Conservation (phyloP, 371 early-diverging fungal genomes). For the Blakeslea trispora region DNA sequence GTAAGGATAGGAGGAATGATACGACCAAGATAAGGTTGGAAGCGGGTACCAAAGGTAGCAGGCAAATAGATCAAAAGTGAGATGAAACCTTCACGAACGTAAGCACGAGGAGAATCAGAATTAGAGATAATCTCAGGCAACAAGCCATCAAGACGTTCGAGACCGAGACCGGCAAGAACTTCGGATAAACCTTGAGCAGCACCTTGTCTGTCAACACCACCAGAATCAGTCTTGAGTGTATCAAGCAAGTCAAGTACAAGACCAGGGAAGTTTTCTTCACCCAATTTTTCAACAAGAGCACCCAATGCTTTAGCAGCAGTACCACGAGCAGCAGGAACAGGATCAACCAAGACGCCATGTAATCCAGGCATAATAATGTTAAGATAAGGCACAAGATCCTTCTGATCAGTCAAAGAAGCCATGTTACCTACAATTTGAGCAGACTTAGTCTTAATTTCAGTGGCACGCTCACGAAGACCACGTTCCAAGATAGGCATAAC, state of each 20-base stretch:
- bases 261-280: constrained; percentile 92
- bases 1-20: constrained; percentile 87
- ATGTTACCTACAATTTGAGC: constrained; percentile 98
- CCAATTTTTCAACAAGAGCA: constrained; percentile 86
- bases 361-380: constrained; percentile 82
- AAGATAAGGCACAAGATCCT: constrained; percentile 90
- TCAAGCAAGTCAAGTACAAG: constrained; percentile 83
- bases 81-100: constrained; percentile 96
- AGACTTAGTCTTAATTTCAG: constrained; percentile 90
- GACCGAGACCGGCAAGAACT: constrained; percentile 88
- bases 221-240: constrained; percentile 84
- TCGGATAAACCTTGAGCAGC: constrained; percentile 97
- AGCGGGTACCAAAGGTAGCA: constrained; percentile 88
- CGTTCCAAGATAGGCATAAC: constrained; percentile 94
- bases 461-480: constrained; percentile 87
- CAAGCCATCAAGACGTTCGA: constrained; percentile 84
- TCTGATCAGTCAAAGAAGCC: constrained; percentile 89
- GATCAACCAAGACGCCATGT: constrained; percentile 89
- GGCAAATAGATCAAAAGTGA: constrained; percentile 94
- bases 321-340: constrained; percentile 95
- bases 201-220: constrained; percentile 93
- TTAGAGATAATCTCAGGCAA: constrained; percentile 90
- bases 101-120: constrained; percentile 70
- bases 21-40: constrained; percentile 86
- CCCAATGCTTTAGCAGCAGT: constrained; percentile 94